phyloP scores from a whole-genome alignment of 2,329 filamentous ascomycete species.

The Pseudogymnoascus sp. region DNA sequence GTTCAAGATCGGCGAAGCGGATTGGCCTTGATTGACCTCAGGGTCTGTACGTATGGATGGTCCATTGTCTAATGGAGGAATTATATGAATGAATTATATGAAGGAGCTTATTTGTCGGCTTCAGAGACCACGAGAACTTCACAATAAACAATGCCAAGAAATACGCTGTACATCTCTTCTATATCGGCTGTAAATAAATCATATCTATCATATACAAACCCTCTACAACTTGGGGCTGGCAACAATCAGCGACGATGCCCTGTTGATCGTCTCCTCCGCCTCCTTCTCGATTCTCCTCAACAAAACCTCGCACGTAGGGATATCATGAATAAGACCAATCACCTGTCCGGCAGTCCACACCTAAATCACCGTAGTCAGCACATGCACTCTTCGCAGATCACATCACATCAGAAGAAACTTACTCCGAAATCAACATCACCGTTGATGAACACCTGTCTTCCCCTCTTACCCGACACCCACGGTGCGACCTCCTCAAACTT shows the following conservation, averaged over 20 bases:
- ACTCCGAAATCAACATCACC: constrained; percentile 88
- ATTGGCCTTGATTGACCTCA: neutral
- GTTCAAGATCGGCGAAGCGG: neutral
- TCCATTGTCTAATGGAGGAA: neutral
- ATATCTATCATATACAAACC: constrained; percentile 1
- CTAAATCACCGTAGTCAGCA: constrained; percentile 36
- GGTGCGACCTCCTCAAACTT: constrained; percentile 86
- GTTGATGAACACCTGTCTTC: constrained; percentile 83
- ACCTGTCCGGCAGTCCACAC: constrained; percentile 98
- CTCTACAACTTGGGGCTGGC: constrained; percentile 52
- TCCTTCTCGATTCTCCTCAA: constrained; percentile 71
- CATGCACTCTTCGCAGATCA: neutral
- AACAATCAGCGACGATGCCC: constrained; percentile 50
- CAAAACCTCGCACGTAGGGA: constrained; percentile 66
- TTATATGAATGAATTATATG: neutral
- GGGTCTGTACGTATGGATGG: neutral
- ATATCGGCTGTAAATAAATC: constrained; percentile 5
- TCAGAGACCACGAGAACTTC: neutral
- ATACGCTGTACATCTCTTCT: neutral
- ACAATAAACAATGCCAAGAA: neutral
- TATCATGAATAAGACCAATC: constrained; percentile 80
- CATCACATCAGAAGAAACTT: constrained; percentile 36
- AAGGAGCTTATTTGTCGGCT: neutral
- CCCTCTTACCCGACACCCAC: constrained; percentile 83
- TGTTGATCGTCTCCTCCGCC: constrained; percentile 59